Evolutionary conservation across 495 filamentous ascomycete species (phyloP).

Genomic region (Neurospora sp.): DNA sequence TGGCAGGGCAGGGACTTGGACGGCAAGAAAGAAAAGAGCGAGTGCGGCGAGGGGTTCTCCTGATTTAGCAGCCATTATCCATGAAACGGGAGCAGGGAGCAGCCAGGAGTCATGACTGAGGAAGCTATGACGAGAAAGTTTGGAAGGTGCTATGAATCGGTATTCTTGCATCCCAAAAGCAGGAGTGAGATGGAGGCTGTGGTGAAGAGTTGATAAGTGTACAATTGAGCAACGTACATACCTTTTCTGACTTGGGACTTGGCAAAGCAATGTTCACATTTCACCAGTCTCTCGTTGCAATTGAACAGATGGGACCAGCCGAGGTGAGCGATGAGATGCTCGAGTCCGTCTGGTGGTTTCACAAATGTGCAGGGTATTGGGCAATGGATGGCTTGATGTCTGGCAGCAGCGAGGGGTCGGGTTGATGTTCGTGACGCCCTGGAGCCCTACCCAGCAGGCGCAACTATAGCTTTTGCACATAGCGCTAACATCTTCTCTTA

Average conservation of each 20-base stretch:
- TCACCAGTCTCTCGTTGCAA: background rate
- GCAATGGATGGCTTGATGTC: background rate
- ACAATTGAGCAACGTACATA: background rate
- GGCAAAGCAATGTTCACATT: background rate
- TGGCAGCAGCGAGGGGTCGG: background rate
- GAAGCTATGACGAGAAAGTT: background rate
- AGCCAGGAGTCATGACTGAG: background rate
- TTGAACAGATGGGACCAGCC: background rate
- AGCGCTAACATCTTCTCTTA: background rate
- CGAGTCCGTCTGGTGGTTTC: background rate
- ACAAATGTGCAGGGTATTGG: background rate
- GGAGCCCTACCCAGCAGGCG: background rate
- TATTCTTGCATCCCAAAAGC: background rate
- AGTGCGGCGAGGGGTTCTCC: background rate
- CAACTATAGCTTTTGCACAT: background rate
- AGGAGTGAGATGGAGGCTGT: background rate
- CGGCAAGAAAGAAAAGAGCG: background rate
- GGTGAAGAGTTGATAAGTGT: background rate
- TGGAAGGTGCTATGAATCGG: background rate
- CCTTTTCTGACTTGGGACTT: background rate
- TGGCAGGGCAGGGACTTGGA: background rate
- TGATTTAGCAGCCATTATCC: background rate
- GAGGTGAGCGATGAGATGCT: background rate
- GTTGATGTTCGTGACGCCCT: background rate
- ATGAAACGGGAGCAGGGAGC: background rate